Conservation (phyloP, 2,329 filamentous ascomycete genomes). For the Calonectria leucothoes region DNA sequence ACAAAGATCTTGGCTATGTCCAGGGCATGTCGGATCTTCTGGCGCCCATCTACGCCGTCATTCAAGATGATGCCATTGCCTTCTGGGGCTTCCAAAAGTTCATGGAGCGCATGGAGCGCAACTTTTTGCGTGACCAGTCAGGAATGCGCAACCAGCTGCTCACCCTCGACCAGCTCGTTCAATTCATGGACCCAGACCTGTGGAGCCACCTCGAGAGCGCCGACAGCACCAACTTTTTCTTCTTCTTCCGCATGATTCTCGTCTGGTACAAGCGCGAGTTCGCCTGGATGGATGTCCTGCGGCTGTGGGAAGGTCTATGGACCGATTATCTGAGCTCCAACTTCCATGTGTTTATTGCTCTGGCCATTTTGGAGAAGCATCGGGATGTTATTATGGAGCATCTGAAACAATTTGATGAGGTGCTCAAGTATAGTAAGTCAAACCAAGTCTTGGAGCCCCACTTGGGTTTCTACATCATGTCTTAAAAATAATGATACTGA, state of each 20-base stretch:
- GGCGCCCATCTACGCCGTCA: constrained; percentile 94
- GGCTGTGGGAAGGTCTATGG: constrained; percentile 94
- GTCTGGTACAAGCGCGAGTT: constrained; percentile 99
- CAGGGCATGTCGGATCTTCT: constrained; percentile 99
- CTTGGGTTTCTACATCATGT: not conserved
- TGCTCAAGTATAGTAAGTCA: constrained; percentile 89
- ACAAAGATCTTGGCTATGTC: constrained; percentile 94
- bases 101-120: constrained; percentile 98
- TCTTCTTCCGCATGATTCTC: constrained; percentile 98
- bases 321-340: constrained; percentile 90
- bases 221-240: constrained; percentile 99
- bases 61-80: constrained; percentile 96
- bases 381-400: constrained; percentile 97
- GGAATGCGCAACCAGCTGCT: constrained; percentile 94
- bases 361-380: constrained; percentile 96
- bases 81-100: constrained; percentile 98
- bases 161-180: constrained; percentile 92
- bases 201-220: constrained; percentile 90
- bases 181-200: constrained; percentile 95
- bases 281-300: constrained; percentile 85
- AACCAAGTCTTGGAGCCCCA: not conserved
- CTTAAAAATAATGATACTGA: constrained; percentile 26
- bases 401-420: constrained; percentile 93
- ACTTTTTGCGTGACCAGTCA: constrained; percentile 94
- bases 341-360: constrained; percentile 93